Base-by-base conservation (phyloP, 441 rosid species). In the Pelargonium cotyledonis region DNA sequence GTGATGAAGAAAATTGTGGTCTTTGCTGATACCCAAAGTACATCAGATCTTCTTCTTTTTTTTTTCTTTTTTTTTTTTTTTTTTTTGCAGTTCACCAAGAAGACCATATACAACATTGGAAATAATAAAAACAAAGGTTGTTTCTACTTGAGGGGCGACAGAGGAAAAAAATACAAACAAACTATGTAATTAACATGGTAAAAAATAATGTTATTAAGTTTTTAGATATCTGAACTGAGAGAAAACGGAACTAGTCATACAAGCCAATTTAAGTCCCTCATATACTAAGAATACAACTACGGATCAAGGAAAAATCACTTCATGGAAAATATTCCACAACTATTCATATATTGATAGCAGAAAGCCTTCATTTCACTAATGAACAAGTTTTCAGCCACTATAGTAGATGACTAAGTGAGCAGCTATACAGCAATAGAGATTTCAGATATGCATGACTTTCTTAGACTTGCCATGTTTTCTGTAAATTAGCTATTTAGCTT, bases 1-100 rank as follows among this genome's bases (percentile, higher is more conserved):
- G 12, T 57, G 41, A 76, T 60, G 44, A 70, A 66, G 26, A 72
- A 51, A 15, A 47, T 11, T 10, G 38, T 51, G 47, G 43, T 14
- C 1, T 63, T 63, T 63, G 43, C 8, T 35, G 40, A 6, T 2
- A 23, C n/a, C 14, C 40, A 26, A 63, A 7, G 38, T 46, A 46
- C 14, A 46, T 11, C 53, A 11, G n/a, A 14, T 21, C 1, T 21
- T 21, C 1, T 21, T 21, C 0, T 21, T 21, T 0, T 21, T 21
- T 21, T 21, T 21, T 21, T 21, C 0, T 21, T 21, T 0, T 21
- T 21, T 0, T 21, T 21, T 0, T 21, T 21, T 21, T 21, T 21
- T 21, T 11, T 14, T 14, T 46, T 46, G 15, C 53, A 46, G 53
- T 46, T 14, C 15, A 12, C 53, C 53, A 46, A 46, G n/a, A 46